A percentile compares a stretch with the other conserved stretches of the same genome.
phyloP scores from a whole-genome alignment of 305 asterid genomes.

The Plantago lanceolata region DNA sequence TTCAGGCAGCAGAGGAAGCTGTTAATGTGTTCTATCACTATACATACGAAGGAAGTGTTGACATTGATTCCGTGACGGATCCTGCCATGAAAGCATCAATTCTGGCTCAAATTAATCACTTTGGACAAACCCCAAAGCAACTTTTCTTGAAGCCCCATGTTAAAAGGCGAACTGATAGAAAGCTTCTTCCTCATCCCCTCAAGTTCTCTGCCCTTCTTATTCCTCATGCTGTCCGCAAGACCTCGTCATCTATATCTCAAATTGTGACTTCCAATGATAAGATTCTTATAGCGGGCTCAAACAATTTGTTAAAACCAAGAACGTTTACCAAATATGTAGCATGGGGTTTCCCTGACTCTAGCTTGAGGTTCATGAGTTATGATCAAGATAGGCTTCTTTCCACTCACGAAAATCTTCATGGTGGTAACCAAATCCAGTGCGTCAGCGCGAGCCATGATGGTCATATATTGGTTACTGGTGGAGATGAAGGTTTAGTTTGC shows the following conservation, averaged over 20 bases:
- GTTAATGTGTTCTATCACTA: conserved; percentile 98
- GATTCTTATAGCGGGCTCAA: conserved; percentile 71
- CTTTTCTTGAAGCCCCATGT: conserved; percentile 84
- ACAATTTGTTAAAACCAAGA: conserved; percentile 76
- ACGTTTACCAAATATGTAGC: conserved; percentile 72
- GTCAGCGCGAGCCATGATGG: conserved; percentile 91
- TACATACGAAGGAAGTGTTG: conserved; percentile 98
- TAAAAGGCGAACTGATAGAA: conserved; percentile 79
- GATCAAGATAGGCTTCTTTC: conserved; percentile 94
- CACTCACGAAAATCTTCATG: conserved; percentile 95
- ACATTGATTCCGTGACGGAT: conserved; percentile 90
- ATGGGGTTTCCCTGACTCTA: conserved; percentile 98
- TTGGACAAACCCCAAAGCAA: conserved; percentile 98
- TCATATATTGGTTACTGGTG: conserved; percentile 78
- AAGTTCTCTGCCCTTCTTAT: conserved; percentile 61
- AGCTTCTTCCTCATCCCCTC: conserved; percentile 74
- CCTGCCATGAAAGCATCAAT: conserved; percentile 99
- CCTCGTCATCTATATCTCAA: conserved; percentile 73
- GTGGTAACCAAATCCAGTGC: conserved; percentile 92
- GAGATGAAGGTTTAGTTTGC: conserved; percentile 81
- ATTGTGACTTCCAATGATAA: conserved; percentile 66
- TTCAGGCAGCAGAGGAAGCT: conserved; percentile 97
- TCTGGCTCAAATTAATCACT: conserved; percentile 96
- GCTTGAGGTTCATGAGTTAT: conserved; percentile 76
- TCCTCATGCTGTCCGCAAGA: conserved; percentile 79